Conservation (phyloP, 1,284 basidiomycete species). For the Singerocomus rubriflavus region DNA sequence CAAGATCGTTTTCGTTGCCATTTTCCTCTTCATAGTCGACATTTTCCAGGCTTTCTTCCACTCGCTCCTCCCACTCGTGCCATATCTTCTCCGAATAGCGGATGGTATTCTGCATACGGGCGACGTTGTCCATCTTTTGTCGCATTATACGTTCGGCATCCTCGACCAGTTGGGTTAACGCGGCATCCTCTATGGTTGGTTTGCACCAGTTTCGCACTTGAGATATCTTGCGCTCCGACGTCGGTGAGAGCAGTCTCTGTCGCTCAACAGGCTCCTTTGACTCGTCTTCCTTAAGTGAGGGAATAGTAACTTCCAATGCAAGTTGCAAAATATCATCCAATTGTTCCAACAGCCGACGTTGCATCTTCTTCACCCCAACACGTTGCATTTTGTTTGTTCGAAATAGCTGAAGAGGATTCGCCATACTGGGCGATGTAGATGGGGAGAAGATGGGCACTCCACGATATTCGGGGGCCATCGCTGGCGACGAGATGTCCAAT, state of each 20-base stretch:
- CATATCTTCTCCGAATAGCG: slow-evolving; percentile 96
- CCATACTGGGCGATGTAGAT: slow-evolving; percentile 61
- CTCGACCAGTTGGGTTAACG: slow-evolving; percentile 75
- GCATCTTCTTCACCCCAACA: slow-evolving; percentile 78
- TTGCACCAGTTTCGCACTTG: slow-evolving; percentile 82
- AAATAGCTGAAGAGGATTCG: slow-evolving; percentile 71
- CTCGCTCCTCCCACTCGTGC: slow-evolving; percentile 94
- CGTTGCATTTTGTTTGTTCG: slow-evolving; percentile 73
- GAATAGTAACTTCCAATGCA: slow-evolving; percentile 83
- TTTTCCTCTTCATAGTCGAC: slow-evolving; percentile 47
- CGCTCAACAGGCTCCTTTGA: slow-evolving; percentile 89
- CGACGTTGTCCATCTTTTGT: slow-evolving; percentile 92
- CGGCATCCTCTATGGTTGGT: slow-evolving; percentile 82
- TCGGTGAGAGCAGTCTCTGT: slow-evolving; percentile 83
- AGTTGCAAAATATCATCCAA: slow-evolving; percentile 82
- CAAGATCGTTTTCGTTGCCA: slow-evolving; percentile 34
- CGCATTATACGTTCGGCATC: slow-evolving; percentile 89
- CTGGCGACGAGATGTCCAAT: slow-evolving; percentile 62
- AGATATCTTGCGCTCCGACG: slow-evolving; percentile 81
- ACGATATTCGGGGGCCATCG: slow-evolving; percentile 73
- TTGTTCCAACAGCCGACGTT: slow-evolving; percentile 77
- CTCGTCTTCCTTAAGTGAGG: slow-evolving; percentile 88
- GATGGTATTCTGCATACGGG: slow-evolving; percentile 97
- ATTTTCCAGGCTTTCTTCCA: slow-evolving; percentile 65
- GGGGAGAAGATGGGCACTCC: slow-evolving; percentile 82